Base-by-base conservation (phyloP, 805 yeast species). In the Candida insectalens region DNA sequence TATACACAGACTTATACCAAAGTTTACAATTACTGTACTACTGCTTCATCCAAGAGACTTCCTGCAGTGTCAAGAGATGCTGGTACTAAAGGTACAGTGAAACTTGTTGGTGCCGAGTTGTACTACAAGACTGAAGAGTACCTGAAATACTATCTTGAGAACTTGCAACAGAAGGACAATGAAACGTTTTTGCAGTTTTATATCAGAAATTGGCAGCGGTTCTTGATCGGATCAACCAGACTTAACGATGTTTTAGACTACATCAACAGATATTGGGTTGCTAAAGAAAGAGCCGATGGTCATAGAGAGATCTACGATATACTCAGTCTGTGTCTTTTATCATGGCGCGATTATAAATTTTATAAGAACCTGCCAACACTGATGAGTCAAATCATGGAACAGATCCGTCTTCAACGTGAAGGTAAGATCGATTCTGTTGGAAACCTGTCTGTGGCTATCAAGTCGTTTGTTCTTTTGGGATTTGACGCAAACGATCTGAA, bases 211-310 rank as follows among this genome's bases (percentile, higher is more conserved):
- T 94, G 97, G 96, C 76, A 77, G 42, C 71, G 97, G 39, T 92
- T 71, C 54, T 75, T 94, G 16, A 76, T 84, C 34, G 97, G 97
- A 19, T 94, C 97, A 2, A 82, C 87, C 12, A 83, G 84, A 57
- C 61, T 92, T 54, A 87, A 85, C 55, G 92, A 94, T 53, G 88
- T 94, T 5, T 83, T 92, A 50, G 96, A 89, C 55, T 92, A 92
- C 58, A 77, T 92, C 72, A 92, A 92, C 58, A 72, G 97, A 41
- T 92, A 89, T 59, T 92, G 98, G 98, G 96, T 94, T 29, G 83
- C 82, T 46, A 88, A 94, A 51, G 97, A 89, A 58, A 71, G 97
- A 50, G 81, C 85, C 28, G 96, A 89, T 53, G 96, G 96, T 13
- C 74, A 84, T 49, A 71, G 87, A 42, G 87, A 84, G 49, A 77